phyloP scores from a whole-genome alignment of 2,329 filamentous ascomycete species.

The Daldinia sp. region DNA sequence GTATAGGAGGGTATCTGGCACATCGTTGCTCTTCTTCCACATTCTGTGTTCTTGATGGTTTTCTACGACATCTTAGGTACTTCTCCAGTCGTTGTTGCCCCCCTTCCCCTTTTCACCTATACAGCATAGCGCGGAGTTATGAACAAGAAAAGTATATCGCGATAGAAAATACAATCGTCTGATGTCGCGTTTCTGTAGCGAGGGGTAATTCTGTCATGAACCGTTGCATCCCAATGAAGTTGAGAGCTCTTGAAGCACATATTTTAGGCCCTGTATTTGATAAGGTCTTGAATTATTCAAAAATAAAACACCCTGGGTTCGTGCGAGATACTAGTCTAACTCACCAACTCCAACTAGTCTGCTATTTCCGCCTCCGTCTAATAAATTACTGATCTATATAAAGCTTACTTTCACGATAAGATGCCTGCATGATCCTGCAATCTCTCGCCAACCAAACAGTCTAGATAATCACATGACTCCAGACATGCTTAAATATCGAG shows the following conservation, averaged over 20 bases:
- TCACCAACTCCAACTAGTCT: not conserved
- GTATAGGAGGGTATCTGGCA: slow-evolving; percentile 16
- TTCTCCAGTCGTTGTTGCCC: slow-evolving; percentile 9
- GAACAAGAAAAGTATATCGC: slow-evolving; percentile 20
- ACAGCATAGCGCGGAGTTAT: slow-evolving; percentile 42
- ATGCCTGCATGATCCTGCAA: not conserved
- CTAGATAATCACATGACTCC: not conserved
- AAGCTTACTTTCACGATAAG: not conserved
- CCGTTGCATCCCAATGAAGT: too few relatives aligned
- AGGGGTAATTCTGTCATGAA: not conserved
- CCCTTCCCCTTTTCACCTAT: not conserved
- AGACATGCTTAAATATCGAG: not conserved
- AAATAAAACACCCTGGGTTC: too few relatives aligned
- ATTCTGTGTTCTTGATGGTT: slow-evolving; percentile 4
- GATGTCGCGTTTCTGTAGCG: not conserved
- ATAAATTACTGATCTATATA: too few relatives aligned
- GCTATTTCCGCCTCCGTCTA: not conserved
- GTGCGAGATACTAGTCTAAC: too few relatives aligned
- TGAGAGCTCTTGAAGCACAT: too few relatives aligned
- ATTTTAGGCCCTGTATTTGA: too few relatives aligned
- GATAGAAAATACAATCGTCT: slow-evolving; percentile 18
- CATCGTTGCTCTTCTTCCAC: slow-evolving; percentile 20
- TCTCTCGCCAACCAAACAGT: not conserved
- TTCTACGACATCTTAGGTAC: slow-evolving; percentile 32
- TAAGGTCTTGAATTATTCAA: too few relatives aligned